Evolutionary conservation across 768 basidiomycete genomes (phyloP), one percentile per base, ranked within the genome.

Genomic region (Suillus hirtellus): DNA sequence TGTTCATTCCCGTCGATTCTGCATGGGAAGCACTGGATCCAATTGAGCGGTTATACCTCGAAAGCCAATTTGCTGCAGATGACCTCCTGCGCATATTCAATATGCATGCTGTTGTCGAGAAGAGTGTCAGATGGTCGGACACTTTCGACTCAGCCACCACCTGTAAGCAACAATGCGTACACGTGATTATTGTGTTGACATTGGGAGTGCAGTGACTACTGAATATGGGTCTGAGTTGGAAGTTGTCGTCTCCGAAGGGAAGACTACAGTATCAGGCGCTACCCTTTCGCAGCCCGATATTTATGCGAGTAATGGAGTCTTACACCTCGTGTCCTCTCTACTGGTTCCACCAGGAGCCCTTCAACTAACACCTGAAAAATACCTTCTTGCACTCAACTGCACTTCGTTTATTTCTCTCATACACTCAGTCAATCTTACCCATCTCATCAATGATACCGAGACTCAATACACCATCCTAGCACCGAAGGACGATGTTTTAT

Each of bases 221-320:
- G 76, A 89, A 64, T 84, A 88, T 60, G 92, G 92, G 19, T 83
- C 83, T 12, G 78, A 81, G 2, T 81, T 97, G 11, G 83, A 87
- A 60, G 78, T 95, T 47, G 75, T 78, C 1, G 79, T 81, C n/a
- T 76, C 83, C 31, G 71, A 81, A 1, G 81, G 87, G 44, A 84
- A 83, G 64, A 85, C 84, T 60, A 81, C 71, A 37, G 75, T 90
- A 24, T 86, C 86, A 40, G 77, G 77, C 53, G 86, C 90, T 8
- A 78, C 80, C 27, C 81, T 96, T 49, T 70, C 88, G 4, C 80
- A 88, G n/a, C 85, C 86, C 7, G 94, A 99, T 70, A 86, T 97
- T 42, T 95, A 95, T 70, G 96, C 93, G 5, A 89, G 92, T 37
- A 99, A 99, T 70, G 97, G 96, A 55, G 97, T 99, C 50, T 73